A percentile compares a stretch with the other conserved stretches of the same genome.
These are phyloP conservation scores for Mortierella claussenii DNA, from an alignment of 192 early-diverging fungal genomes.

Conservation along the genomic window DNA sequence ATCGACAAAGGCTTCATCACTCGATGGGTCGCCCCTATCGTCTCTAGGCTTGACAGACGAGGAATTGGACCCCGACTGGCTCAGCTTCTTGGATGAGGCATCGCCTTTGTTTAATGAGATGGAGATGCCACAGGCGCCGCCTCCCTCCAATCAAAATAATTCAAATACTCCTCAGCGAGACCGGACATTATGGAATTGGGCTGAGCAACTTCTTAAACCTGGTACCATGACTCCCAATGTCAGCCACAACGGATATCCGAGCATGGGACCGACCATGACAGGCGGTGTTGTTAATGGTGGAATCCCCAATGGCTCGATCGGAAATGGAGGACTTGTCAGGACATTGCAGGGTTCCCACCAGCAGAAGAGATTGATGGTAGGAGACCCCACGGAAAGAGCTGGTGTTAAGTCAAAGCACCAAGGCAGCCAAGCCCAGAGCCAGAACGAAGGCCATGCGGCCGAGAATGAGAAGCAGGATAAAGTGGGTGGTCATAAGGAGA, in stretches of 20 bases:
- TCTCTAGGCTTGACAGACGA: constrained; percentile 22
- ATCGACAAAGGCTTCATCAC: constrained; percentile 4
- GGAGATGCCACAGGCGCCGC: constrained; percentile 27
- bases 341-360: constrained; percentile 21
- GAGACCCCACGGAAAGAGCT: background rate
- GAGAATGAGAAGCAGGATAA: background rate
- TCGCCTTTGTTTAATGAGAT: constrained; percentile 34
- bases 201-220: constrained; percentile 32
- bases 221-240: constrained; percentile 6
- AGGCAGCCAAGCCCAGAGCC: background rate
- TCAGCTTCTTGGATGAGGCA: constrained; percentile 49
- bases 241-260: constrained; percentile 11
- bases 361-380: background rate
- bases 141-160: constrained; percentile 2
- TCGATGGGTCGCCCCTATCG: constrained; percentile 16
- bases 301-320: constrained; percentile 17
- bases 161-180: background rate
- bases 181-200: constrained; percentile 23
- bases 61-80: constrained; percentile 46
- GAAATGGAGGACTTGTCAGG: constrained; percentile 23
- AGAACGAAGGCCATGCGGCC: background rate
- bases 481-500: background rate
- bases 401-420: background rate
- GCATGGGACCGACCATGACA: background rate
- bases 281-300: too few species aligned